Base-by-base conservation (phyloP, 129 eudicot genomes). In the Heracleum sosnowskyi region DNA sequence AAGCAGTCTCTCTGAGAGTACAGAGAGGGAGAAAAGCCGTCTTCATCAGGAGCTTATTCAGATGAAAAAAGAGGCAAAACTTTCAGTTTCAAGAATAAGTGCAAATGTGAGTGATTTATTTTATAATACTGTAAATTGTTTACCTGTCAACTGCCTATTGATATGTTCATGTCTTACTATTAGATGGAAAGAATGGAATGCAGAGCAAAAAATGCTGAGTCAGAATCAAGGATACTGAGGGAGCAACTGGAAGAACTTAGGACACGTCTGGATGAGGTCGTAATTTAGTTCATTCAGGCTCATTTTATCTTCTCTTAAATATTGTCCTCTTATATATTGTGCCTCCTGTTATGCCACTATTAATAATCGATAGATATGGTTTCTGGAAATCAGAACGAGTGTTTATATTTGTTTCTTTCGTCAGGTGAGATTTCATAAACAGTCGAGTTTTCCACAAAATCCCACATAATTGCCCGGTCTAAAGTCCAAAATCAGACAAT, bases 171-270 rank as follows among this genome's bases (percentile, higher is more conserved):
- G 29, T 73, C 45, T 69, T 74, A 20, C 75, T 47, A 84, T 69
- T 83, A 96, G 99, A 95, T 96, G 77, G 97, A 96, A 83, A 90
- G 70, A 82, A 90, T 87, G 95, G 97, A 92, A 85, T 90, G 86
- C 75, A 89, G 82, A 83, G 99, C 97, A 79, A 79, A 57, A 66
- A 89, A 86, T 84, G 95, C 97, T 26, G 97, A 96, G 84, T 81
- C 86, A 68, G 99, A 92, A 86, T 90, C 99, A 37, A 70, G 33
- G 68, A 41, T 87, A 37, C 83, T 92, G 77, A 90, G 83, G 82
- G 89, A 89, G 82, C 93, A 96, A 84, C 68, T 88, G 76, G 97
- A 90, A 74, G 86, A 75, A 69, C 87, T 89, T 69, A 89, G 81
- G 79, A 81, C 82, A 80, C 86, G 82, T 81, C 82, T 92, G 74